phyloP scores from a whole-genome alignment of 2,329 filamentous ascomycete genomes.

The Neofusicoccum parvum region DNA sequence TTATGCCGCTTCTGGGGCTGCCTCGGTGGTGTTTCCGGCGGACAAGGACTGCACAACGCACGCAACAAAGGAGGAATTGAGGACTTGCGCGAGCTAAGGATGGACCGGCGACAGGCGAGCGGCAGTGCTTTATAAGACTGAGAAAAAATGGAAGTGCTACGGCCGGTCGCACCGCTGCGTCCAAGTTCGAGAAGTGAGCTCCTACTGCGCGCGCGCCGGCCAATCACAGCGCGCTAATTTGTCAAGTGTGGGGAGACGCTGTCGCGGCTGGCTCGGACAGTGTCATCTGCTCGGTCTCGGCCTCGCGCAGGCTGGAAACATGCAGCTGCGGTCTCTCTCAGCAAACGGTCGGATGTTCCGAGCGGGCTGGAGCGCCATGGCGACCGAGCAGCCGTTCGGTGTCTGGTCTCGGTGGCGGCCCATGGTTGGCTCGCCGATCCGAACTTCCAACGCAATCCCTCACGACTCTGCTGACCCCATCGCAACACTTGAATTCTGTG shows the following conservation, averaged over 20 bases:
- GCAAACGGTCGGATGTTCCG: too few species aligned
- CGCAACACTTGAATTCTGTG: too few species aligned
- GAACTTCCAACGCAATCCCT: too few species aligned
- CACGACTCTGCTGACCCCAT: too few species aligned
- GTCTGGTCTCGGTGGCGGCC: too few species aligned
- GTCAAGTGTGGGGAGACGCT: constrained; percentile 2
- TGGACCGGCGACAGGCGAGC: not conserved
- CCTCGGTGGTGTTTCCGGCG: constrained; percentile 7
- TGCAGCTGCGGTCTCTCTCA: not conserved
- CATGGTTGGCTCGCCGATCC: too few species aligned
- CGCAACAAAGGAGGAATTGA: not conserved
- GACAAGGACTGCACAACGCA: not conserved
- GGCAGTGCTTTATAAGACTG: not conserved
- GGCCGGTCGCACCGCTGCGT: not conserved
- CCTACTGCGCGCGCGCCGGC: not conserved
- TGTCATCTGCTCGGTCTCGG: not conserved
- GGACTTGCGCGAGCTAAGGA: not conserved
- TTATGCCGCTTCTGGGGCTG: not conserved
- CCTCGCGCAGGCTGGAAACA: not conserved
- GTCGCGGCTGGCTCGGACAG: not conserved
- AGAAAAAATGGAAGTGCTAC: not conserved
- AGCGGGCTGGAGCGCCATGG: too few species aligned
- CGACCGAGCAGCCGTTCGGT: too few species aligned
- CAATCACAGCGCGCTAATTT: not conserved
- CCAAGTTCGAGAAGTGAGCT: not conserved